Conservation (phyloP, 2,329 filamentous ascomycete species). For the Alternaria triticimaculans region DNA sequence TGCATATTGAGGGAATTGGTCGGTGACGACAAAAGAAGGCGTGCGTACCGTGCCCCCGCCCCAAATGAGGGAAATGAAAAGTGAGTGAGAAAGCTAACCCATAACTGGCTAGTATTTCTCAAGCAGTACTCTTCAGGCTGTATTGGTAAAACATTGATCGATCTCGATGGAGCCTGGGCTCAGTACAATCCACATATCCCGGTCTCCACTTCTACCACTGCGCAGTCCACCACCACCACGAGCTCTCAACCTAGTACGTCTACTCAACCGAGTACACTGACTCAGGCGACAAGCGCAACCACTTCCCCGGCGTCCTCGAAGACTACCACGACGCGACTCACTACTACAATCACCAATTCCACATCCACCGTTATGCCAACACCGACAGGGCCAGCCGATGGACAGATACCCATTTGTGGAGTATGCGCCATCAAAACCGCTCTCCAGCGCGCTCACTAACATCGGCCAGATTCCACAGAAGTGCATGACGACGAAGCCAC, state of each 20-base stretch:
- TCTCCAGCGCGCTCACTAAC: too few species aligned
- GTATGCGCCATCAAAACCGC: background rate
- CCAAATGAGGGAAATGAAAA: background rate
- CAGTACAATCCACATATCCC: background rate
- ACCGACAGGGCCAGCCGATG: background rate
- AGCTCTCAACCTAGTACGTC: background rate
- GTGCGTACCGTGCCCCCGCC: background rate
- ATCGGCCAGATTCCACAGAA: slow-evolving; percentile 11
- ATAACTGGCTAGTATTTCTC: slow-evolving; percentile 5
- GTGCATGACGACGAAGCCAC: slow-evolving; percentile 11
- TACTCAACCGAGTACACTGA: background rate
- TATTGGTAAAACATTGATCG: background rate
- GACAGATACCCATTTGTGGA: slow-evolving; percentile 14
- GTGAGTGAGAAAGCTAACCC: slow-evolving; percentile 4
- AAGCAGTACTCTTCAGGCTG: background rate
- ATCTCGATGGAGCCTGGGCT: slow-evolving; percentile 11
- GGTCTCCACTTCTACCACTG: background rate
- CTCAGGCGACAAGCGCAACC: background rate
- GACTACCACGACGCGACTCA: background rate
- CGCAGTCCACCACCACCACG: background rate
- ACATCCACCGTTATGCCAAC: background rate
- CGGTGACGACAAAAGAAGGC: background rate
- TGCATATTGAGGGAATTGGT: slow-evolving; percentile 14
- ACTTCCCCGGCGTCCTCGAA: background rate
- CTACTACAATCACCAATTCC: background rate